phyloP scores from a whole-genome alignment of 2,329 filamentous ascomycete genomes.

The Cryphonectria nitschkei region DNA sequence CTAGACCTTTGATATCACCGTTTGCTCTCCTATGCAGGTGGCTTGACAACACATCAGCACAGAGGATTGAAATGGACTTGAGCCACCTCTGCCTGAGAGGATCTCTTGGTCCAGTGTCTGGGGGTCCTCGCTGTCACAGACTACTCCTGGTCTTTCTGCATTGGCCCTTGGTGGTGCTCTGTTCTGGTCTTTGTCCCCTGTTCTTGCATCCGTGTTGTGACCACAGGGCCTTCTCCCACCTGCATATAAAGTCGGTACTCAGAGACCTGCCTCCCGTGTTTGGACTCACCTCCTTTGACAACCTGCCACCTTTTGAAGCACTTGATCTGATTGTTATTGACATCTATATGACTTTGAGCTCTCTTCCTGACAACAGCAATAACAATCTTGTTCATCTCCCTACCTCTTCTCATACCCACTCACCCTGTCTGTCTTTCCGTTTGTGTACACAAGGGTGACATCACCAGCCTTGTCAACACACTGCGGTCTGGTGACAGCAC shows the following conservation, averaged over 20 bases:
- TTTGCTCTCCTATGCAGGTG: constrained; percentile 26
- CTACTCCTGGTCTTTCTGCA: constrained; percentile 24
- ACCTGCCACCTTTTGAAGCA: constrained; percentile 15
- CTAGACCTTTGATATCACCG: constrained; percentile 39
- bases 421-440: constrained; percentile 18
- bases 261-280: constrained; percentile 34
- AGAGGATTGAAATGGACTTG: constrained; percentile 17
- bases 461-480: constrained; percentile 26
- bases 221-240: constrained; percentile 29
- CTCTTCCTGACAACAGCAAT: constrained; percentile 9
- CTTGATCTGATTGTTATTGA: not conserved
- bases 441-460: constrained; percentile 25
- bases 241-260: constrained; percentile 36
- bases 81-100: constrained; percentile 10
- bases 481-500: constrained; percentile 1
- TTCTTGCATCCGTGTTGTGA: constrained; percentile 21
- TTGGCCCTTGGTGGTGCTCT: constrained; percentile 13
- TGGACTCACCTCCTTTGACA: constrained; percentile 32
- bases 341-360: constrained; percentile 16
- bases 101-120: constrained; percentile 22
- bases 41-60: constrained; percentile 13
- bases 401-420: constrained; percentile 17
- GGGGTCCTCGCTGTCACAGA: constrained; percentile 18
- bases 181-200: constrained; percentile 20
- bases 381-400: constrained; percentile 1